Evolutionary conservation across 2,329 filamentous ascomycete species (phyloP).

Genomic region (Ophiostoma triangulosporum): DNA sequence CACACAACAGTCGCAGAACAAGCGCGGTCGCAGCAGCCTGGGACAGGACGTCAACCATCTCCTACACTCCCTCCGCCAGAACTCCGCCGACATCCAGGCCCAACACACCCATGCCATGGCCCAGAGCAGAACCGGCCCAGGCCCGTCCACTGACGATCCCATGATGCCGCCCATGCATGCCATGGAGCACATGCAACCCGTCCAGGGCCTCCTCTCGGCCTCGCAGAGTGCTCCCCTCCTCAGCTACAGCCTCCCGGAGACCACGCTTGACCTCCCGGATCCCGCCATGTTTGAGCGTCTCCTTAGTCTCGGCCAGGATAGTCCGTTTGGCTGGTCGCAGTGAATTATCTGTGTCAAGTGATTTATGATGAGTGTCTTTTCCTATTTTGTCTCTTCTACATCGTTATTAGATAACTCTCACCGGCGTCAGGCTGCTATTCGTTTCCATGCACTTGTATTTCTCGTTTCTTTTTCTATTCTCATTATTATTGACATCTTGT

Average conservation of each 20-base stretch:
- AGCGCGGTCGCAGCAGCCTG: neutral
- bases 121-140: too few species aligned
- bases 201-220: neutral
- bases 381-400: neutral
- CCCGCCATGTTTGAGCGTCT: neutral
- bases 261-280: neutral
- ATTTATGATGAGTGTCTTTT: neutral
- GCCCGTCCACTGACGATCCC: neutral
- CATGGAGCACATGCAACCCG: neutral
- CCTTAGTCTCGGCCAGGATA: neutral
- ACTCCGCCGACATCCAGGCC: neutral
- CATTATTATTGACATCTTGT: too few species aligned
- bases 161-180: neutral
- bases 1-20: too few species aligned
- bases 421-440: too few species aligned
- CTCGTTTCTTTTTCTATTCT: too few species aligned
- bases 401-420: too few species aligned
- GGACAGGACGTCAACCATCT: neutral
- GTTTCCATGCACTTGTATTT: neutral
- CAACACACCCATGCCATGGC: conserved; percentile 2
- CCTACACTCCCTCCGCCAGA: neutral
- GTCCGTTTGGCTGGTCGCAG: neutral
- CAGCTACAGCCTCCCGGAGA: neutral
- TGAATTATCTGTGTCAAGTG: too few species aligned
- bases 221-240: neutral